Evolutionary conservation across 148 eudicot species (phyloP).

Genomic region (Rhododendron kiyosumense): DNA sequence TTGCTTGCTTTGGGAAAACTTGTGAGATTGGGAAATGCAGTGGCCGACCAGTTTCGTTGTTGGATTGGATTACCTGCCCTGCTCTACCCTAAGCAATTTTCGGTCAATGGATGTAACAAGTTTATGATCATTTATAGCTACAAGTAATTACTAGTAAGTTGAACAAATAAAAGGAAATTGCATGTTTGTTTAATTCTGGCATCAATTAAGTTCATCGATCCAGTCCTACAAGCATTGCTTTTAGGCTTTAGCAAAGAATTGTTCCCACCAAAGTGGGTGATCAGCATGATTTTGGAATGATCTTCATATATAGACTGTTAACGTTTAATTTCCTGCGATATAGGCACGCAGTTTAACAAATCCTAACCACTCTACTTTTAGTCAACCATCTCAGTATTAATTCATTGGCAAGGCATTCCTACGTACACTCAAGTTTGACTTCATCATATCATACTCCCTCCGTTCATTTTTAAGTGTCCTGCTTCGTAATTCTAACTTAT

Average conservation of each 20-base stretch:
- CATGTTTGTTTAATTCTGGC: background rate
- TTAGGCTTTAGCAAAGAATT: background rate
- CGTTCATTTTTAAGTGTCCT: no score
- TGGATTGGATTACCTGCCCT: background rate
- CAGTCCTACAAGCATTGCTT: background rate
- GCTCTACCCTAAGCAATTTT: background rate
- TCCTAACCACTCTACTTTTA: background rate
- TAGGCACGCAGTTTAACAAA: background rate
- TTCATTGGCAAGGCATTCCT: background rate
- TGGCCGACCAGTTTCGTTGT: background rate
- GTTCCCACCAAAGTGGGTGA: constrained; percentile 1
- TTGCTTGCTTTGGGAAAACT: background rate
- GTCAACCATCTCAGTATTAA: background rate
- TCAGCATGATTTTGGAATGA: background rate
- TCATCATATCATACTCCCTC: background rate
- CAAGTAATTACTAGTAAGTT: background rate
- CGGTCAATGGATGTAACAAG: background rate
- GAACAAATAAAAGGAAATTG: background rate
- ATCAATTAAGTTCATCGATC: background rate
- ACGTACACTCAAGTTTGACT: background rate
- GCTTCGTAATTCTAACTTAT: no score
- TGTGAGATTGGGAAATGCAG: background rate
- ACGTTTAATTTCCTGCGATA: background rate
- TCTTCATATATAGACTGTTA: background rate
- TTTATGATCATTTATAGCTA: background rate